A percentile compares a stretch with the other conserved stretches of the same genome.
Evolutionary conservation across 1,284 basidiomycete species (phyloP).

Genomic region (Boletellus deceptivus): DNA sequence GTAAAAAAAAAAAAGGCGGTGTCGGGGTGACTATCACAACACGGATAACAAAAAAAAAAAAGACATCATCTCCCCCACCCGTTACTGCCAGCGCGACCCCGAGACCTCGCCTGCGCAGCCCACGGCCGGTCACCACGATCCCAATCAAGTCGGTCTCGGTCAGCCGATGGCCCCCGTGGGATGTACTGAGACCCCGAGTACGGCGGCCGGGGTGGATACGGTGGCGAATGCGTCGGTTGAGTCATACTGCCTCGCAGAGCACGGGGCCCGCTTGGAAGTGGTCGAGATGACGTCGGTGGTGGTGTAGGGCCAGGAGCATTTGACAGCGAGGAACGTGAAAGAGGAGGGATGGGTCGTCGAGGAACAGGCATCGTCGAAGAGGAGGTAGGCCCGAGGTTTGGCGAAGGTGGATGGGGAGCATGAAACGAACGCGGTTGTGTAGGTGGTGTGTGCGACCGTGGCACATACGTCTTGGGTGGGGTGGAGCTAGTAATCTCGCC

Average conservation of each 20-base stretch:
- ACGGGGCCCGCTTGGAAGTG: constrained; percentile 52
- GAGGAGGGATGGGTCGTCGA: constrained; percentile 29
- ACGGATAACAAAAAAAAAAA: constrained; percentile 1
- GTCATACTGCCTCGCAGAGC: constrained; percentile 42
- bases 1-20: not conserved
- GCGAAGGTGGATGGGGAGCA: constrained; percentile 24
- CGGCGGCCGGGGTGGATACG: constrained; percentile 25
- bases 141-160: constrained; percentile 40
- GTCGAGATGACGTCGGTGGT: constrained; percentile 29
- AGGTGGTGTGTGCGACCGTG: constrained; percentile 42
- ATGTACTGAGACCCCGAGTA: constrained; percentile 27
- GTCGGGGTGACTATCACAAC: constrained; percentile 11
- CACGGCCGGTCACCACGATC: constrained; percentile 37
- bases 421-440: constrained; percentile 48
- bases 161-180: constrained; percentile 46
- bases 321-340: constrained; percentile 27
- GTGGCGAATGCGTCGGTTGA: constrained; percentile 22
- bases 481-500: constrained; percentile 49
- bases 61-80: constrained; percentile 31
- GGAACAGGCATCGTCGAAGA: constrained; percentile 24
- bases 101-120: constrained; percentile 23
- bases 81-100: constrained; percentile 32
- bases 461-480: constrained; percentile 35
- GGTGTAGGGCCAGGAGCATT: constrained; percentile 26
- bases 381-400: constrained; percentile 23